These are phyloP conservation scores for Verticillium longisporum DNA, from an alignment of 2,329 filamentous ascomycete genomes.

Conservation along the genomic window DNA sequence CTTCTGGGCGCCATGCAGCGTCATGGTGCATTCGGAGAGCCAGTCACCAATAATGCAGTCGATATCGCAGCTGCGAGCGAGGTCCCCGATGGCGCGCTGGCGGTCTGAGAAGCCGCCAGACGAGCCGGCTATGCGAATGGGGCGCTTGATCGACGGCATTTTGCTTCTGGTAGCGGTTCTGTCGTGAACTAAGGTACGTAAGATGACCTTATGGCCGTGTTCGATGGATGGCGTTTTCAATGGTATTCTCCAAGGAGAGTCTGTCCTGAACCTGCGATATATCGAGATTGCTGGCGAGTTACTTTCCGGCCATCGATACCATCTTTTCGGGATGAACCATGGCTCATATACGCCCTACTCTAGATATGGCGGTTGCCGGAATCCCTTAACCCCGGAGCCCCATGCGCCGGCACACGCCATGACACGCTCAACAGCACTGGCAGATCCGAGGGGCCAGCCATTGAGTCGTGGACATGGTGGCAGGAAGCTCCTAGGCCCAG, in stretches of 20 bases:
- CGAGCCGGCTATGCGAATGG: conserved; percentile 33
- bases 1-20: conserved; percentile 20
- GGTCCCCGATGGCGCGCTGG: conserved; percentile 29
- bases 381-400: background rate
- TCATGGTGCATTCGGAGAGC: conserved; percentile 25
- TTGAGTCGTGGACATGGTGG: background rate
- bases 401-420: background rate
- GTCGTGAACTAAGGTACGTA: background rate
- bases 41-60: conserved; percentile 23
- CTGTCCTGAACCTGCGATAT: too few relatives aligned
- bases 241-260: too few relatives aligned
- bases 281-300: too few relatives aligned
- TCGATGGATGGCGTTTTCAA: background rate
- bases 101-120: conserved; percentile 36
- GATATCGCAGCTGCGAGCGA: conserved; percentile 28
- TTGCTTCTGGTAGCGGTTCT: background rate
- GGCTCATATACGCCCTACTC: background rate
- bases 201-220: background rate
- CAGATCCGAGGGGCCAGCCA: too few relatives aligned
- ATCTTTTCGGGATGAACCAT: background rate
- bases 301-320: background rate
- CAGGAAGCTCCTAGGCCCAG: background rate
- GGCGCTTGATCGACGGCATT: conserved; percentile 21
- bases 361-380: background rate
- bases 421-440: too few relatives aligned